Base-by-base conservation (phyloP, 805 yeast species). In the Cyberlindnera bimundalis region DNA sequence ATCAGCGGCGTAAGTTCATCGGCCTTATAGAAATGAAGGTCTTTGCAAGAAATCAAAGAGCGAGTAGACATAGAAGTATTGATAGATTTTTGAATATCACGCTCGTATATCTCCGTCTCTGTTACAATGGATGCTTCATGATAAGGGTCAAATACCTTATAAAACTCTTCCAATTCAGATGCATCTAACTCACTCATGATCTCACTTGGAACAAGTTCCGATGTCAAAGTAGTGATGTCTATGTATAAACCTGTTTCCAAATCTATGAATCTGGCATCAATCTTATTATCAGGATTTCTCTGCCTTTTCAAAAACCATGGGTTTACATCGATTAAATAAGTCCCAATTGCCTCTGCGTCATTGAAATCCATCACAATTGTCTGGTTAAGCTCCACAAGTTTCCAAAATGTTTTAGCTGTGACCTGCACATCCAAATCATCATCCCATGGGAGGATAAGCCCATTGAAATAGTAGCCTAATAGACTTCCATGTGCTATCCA, bases 231-330 rank as follows among this genome's bases (percentile, higher is more conserved):
- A 0, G 93, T 84, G 29, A 84, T 77, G 59, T 84, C 93, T 39
- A 84, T 79, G 53, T 79, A 84, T 37, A 81, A 58, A 0, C 91
- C 93, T 4, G 79, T 72, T 49, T 80, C 84, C 11, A 79, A 62
- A 58, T 83, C 90, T 43, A 84, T 77, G 53, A 83, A 80, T 37
- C 93, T 63, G 0, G 85, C 90, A 61, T 81, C 87, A 34, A 83
- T 81, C 52, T 79, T 78, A 52, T 81, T 81, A 11, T 60, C 56
- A 1, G 83, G 83, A 48, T 76, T 79, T 37, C 70, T 68, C 0
- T 56, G 61, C 53, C 90, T 66, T 34, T 71, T 70, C 3, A 84
- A 73, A 8, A 79, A 64, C 28, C 71, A 72, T 8, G 74, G 51
- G n/a, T 76, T 52, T 4, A 65, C 53, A 48, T 64, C 73, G 30